Evolutionary conservation across 208 protist species (phyloP).

Genomic region (Leishmania arabica): DNA sequence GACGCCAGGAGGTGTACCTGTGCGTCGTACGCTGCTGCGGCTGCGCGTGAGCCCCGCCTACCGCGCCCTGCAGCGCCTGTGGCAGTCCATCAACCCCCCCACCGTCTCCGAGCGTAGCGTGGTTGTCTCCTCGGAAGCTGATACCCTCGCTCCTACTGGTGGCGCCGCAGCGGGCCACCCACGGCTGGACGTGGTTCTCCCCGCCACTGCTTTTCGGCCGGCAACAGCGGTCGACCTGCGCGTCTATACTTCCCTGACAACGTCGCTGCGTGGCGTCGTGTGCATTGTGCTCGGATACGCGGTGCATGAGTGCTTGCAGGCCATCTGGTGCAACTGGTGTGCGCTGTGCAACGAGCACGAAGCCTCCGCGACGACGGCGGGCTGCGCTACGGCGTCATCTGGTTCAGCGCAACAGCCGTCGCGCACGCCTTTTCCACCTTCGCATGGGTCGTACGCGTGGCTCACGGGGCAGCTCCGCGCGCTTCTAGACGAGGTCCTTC

Average conservation of each 20-base stretch:
- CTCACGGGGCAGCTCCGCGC: slow-evolving; percentile 13
- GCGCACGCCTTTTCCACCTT: neutral
- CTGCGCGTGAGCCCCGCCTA: slow-evolving; percentile 14
- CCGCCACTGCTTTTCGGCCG: neutral
- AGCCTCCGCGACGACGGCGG: neutral
- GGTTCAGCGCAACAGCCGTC: neutral
- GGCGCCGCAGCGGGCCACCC: neutral
- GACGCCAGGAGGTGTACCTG: neutral
- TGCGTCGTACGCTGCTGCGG: slow-evolving; percentile 18
- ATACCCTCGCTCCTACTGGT: neutral
- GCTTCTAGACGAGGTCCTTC: slow-evolving; percentile 15
- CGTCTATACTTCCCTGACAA: slow-evolving; percentile 9
- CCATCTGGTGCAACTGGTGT: slow-evolving; percentile 1
- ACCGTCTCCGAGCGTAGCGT: slow-evolving; percentile 1
- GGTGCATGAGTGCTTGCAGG: slow-evolving; percentile 12
- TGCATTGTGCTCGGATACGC: slow-evolving; percentile 21
- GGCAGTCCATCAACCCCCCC: slow-evolving; percentile 7
- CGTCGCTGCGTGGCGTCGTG: slow-evolving; percentile 21
- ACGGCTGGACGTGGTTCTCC: slow-evolving; percentile 22
- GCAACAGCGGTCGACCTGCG: slow-evolving; percentile 12
- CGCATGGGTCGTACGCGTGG: slow-evolving; percentile 14
- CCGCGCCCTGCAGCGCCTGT: slow-evolving; percentile 23
- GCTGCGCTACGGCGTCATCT: neutral
- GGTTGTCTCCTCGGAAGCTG: neutral
- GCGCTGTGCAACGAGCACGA: neutral